Evolutionary conservation across 2,329 filamentous ascomycete species (phyloP), one percentile per base, ranked within the genome.

Genomic region (Aureobasidium leucospermi): DNA sequence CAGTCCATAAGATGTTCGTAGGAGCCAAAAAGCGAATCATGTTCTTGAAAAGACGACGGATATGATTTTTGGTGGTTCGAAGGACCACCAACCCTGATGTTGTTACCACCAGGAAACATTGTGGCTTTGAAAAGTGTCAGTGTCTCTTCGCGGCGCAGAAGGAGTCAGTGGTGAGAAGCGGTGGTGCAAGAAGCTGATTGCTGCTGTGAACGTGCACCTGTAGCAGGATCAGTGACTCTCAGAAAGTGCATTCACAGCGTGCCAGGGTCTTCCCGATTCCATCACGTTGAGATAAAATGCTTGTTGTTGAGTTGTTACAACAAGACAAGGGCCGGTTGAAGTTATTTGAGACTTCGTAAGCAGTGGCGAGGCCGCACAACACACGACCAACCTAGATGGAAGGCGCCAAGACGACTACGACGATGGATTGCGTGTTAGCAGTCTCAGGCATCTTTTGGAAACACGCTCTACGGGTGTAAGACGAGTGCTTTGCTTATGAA

Each of bases 1-100:
- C 79, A 68, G 49, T 76, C 72, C 56, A 73, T 72, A 3, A 80
- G 69, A 67, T 80, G 78, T 69, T 79, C 76, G 62, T 80, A 80
- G 34, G 72, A 74, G 68, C 74, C 73, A 66, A 80, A 79, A 49
- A 78, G 75, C 16, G 77, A 67, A 62, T 79, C 77, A 32, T 75
- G 72, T 62, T 79, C 78, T 65, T 71, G 70, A 65, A 78, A 74
- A 39, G 67, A 67, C 13, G 68, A 67, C 15, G 71, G 68, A 46
- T 67, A 69, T 4, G 67, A 69, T 36, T 68, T 65, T 52, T 70
- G 68, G 6, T 71, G 67, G 49, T 67, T 66, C 32, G 64, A 68
- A 2, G 69, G 69, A 29, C 69, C 69, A 53, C 69, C 69, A 28
- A 56, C 52, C 41, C 58, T 31, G 57, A 60, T 55, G 38, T 58